Evolutionary conservation across 352 stramenopile species (phyloP).

Genomic region (Phytophthora sansomeana): DNA sequence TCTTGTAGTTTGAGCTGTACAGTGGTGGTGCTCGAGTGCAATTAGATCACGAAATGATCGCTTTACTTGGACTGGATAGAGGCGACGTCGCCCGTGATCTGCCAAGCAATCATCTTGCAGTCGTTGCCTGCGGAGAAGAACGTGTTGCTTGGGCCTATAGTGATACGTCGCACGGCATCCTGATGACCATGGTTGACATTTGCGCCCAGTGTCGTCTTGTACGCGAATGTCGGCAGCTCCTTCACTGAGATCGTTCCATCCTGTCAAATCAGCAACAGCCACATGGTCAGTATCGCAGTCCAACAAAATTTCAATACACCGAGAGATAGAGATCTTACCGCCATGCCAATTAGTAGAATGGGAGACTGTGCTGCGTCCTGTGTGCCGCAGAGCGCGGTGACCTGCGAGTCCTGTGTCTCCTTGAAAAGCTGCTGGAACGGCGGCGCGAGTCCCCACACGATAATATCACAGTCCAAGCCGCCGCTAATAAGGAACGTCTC

Average conservation of each 20-base stretch:
- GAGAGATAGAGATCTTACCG: conserved; percentile 47
- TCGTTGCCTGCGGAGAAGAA: conserved; percentile 87
- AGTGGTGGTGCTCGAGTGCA: conserved; percentile 13
- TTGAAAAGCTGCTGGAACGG: conserved; percentile 86
- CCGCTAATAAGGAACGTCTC: conserved; percentile 90
- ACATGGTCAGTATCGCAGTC: conserved; percentile 12
- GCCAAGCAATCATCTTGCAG: conserved; percentile 86
- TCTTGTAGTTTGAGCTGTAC: conserved; percentile 33
- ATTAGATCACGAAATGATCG: conserved; percentile 13
- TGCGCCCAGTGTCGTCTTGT: conserved; percentile 79
- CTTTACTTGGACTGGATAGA: conserved; percentile 72
- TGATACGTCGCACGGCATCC: conserved; percentile 82
- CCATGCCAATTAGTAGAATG: conserved; percentile 80
- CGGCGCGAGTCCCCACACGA: conserved; percentile 81
- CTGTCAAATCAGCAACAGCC: conserved; percentile 36
- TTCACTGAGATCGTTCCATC: conserved; percentile 86
- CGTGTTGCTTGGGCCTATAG: conserved; percentile 76
- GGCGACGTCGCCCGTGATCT: conserved; percentile 80
- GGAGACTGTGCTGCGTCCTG: conserved; percentile 70
- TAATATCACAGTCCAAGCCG: conserved; percentile 82
- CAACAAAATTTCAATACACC: not conserved
- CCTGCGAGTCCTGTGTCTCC: conserved; percentile 80
- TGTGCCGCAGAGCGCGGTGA: conserved; percentile 77
- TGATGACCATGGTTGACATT: conserved; percentile 73
- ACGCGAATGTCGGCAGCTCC: conserved; percentile 84